Percentiles rank a stretch among this genome's conserved stretches.
phyloP scores from a whole-genome alignment of 2,329 filamentous ascomycete genomes.

The Colletotrichum australisinense region DNA sequence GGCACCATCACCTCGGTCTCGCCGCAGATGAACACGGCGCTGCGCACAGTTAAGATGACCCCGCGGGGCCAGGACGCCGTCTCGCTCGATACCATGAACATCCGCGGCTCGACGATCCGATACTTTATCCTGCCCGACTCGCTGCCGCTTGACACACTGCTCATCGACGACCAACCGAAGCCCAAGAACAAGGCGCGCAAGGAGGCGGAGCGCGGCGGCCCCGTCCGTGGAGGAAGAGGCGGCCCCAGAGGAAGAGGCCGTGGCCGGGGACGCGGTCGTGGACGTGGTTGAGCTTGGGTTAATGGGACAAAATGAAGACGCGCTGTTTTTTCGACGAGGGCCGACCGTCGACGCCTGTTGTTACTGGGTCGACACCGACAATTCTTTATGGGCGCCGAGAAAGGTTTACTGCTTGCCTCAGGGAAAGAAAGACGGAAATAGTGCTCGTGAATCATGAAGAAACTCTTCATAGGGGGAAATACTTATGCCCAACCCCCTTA shows the following conservation, averaged over 20 bases:
- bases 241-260: constrained; percentile 66
- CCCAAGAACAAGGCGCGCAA: constrained; percentile 99
- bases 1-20: constrained; percentile 97
- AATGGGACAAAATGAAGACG: background rate
- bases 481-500: background rate
- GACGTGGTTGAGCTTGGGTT: background rate
- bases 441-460: background rate
- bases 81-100: constrained; percentile 93
- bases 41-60: constrained; percentile 98
- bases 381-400: background rate
- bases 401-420: background rate
- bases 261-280: constrained; percentile 56
- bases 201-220: constrained; percentile 75
- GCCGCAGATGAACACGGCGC: constrained; percentile 97
- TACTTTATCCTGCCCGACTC: constrained; percentile 98
- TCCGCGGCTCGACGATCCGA: constrained; percentile 94
- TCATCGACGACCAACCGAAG: constrained; percentile 97
- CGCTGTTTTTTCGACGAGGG: background rate
- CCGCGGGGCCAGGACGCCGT: constrained; percentile 88
- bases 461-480: background rate
- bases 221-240: constrained; percentile 63
- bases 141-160: constrained; percentile 91
- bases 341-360: no score
- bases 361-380: background rate
- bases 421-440: background rate